Evolutionary conservation across 441 rosid species (phyloP), one percentile per base, ranked within the genome.

Genomic region (Mallotus repandus): DNA sequence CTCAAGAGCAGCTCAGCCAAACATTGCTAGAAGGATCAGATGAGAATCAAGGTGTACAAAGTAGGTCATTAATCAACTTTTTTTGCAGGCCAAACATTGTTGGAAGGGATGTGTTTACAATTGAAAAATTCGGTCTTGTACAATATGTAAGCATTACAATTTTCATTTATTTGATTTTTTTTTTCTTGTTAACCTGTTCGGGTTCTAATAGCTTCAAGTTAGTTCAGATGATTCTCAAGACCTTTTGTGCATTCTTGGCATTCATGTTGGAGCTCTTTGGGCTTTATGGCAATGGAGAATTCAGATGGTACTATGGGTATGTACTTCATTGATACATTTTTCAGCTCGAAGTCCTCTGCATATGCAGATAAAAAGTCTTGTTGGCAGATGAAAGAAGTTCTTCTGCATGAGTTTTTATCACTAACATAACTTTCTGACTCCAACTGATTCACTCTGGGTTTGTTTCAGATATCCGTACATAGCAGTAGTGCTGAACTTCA

Each of bases 221-320:
- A 48, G 73, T 43, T 65, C 87, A 92, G 99, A 92, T 92, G 99
- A 92, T 94, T 80, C 88, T 91, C 79, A 94, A 94, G 90, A 89
- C 96, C 50, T 65, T 85, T 29, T 89, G 94, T 69, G 91, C 97
- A 25, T 89, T 92, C 81, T 80, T 91, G 82, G 84, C 93, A 43
- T 82, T 92, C 61, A 53, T 91, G 69, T 82, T 94, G 82, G 92
- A 87, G 87, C 83, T 91, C 43, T 82, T 88, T 10, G 91, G 94
- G 50, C 85, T 87, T 41, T 91, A 89, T 25, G 94, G 99, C 32
- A 88, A 91, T 64, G 97, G 98, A 16, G 86, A 88, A 81, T 92
- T 94, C 93, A 86, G 89, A 80, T 89, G 97, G 93, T 75, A 88
- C 82, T 85, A 83, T 71, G 98, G 97, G 98, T 92, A 88, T 68